Evolutionary conservation across 2,329 filamentous ascomycete genomes (phyloP).

Genomic region (Aspergillus pseudoglaucus): DNA sequence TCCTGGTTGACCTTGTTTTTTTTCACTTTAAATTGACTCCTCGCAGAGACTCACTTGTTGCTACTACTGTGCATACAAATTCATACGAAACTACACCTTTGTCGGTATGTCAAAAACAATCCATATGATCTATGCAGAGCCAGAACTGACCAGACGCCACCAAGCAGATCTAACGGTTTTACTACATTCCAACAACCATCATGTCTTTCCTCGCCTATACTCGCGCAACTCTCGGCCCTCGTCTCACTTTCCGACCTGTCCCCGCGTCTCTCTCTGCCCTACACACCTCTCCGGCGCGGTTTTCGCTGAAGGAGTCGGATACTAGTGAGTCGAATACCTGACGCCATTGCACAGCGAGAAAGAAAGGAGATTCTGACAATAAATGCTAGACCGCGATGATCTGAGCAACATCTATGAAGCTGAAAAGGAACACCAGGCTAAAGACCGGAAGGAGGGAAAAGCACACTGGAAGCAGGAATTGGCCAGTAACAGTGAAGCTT

Average conservation of each 20-base stretch:
- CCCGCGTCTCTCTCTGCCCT: conserved; percentile 15
- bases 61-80: background rate
- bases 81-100: background rate
- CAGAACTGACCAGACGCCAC: no score
- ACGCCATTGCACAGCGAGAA: background rate
- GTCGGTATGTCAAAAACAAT: background rate
- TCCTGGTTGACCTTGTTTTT: background rate
- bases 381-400: conserved; percentile 34
- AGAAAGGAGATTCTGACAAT: background rate
- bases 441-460: conserved; percentile 51
- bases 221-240: conserved; percentile 15
- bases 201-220: conserved; percentile 33
- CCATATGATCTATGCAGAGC: no score
- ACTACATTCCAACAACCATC: background rate
- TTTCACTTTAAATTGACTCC: background rate
- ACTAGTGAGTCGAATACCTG: conserved; percentile 18
- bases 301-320: conserved; percentile 30
- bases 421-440: conserved; percentile 58
- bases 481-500: conserved; percentile 72
- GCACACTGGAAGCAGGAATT: conserved; percentile 72
- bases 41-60: background rate
- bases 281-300: conserved; percentile 22
- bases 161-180: no score
- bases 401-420: conserved; percentile 40
- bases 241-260: conserved; percentile 16